A percentile compares a stretch with the other conserved stretches of the same genome.
phyloP scores from a whole-genome alignment of 225 moss, liverwort and hornwort genomes.

The Marchantia paleacea region DNA sequence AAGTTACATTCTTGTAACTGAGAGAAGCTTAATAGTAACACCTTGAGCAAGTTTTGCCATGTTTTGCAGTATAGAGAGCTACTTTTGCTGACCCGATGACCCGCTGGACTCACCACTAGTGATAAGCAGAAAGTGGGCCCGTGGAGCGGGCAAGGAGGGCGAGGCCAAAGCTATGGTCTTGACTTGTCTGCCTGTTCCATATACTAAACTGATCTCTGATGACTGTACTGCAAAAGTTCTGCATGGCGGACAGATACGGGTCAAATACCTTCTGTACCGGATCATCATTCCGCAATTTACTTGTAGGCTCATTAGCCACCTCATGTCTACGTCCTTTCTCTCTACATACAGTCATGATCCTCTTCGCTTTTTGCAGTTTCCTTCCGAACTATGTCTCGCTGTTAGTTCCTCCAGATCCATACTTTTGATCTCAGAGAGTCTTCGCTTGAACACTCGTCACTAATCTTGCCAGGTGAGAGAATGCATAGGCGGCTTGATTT shows the following conservation, averaged over 20 bases:
- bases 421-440: neutral
- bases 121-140: neutral
- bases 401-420: neutral
- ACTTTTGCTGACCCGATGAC: neutral
- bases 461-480: neutral
- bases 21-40: neutral
- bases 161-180: slow-evolving; percentile 28
- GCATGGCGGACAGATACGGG: slow-evolving; percentile 51
- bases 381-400: neutral
- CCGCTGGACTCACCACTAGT: neutral
- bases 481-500: neutral
- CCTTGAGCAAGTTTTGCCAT: neutral
- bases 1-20: too few species aligned
- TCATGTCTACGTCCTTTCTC: neutral
- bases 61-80: neutral
- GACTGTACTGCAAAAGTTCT: slow-evolving; percentile 40
- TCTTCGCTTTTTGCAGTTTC: too few species aligned
- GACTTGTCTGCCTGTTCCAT: slow-evolving; percentile 35
- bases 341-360: too few species aligned
- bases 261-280: slow-evolving; percentile 24
- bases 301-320: neutral
- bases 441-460: neutral
- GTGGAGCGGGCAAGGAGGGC: slow-evolving; percentile 36
- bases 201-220: slow-evolving; percentile 44
- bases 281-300: neutral